These are phyloP conservation scores for Xylogone sp. DNA, from an alignment of 2,329 filamentous ascomycete genomes.

Conservation along the genomic window DNA sequence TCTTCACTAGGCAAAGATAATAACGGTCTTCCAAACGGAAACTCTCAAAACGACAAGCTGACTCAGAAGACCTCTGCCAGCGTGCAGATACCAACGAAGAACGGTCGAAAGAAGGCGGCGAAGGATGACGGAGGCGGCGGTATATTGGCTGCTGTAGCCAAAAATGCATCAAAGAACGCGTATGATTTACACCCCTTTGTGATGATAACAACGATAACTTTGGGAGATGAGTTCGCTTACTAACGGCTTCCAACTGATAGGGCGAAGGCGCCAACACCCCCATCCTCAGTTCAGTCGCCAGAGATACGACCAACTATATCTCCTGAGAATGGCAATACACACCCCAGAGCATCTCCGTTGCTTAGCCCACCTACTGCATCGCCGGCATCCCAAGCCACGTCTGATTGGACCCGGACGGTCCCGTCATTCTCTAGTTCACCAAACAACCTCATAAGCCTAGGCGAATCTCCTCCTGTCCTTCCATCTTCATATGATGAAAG, in stretches of 20 bases:
- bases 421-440: constrained; percentile 36
- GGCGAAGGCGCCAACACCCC: background rate
- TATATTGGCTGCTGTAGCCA: constrained; percentile 26
- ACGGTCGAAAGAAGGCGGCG: constrained; percentile 28
- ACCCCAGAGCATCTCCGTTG: constrained; percentile 22
- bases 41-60: constrained; percentile 16
- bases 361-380: constrained; percentile 21
- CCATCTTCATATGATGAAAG: constrained; percentile 29
- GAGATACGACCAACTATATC: constrained; percentile 20
- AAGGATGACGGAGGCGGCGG: constrained; percentile 23
- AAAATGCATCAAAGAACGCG: constrained; percentile 25
- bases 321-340: constrained; percentile 14
- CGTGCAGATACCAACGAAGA: constrained; percentile 24
- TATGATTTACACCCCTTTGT: constrained; percentile 14
- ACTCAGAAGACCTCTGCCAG: constrained; percentile 21
- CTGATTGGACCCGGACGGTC: constrained; percentile 42
- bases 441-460: constrained; percentile 37
- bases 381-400: constrained; percentile 24
- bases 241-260: background rate
- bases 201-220: too few relatives aligned
- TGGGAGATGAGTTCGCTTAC: background rate
- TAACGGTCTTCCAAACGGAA: constrained; percentile 16
- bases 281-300: constrained; percentile 12
- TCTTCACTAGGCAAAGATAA: constrained; percentile 29
- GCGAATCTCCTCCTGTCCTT: constrained; percentile 37